Conservation (phyloP, 2,329 filamentous ascomycete species). For the Penicillium sp. region DNA sequence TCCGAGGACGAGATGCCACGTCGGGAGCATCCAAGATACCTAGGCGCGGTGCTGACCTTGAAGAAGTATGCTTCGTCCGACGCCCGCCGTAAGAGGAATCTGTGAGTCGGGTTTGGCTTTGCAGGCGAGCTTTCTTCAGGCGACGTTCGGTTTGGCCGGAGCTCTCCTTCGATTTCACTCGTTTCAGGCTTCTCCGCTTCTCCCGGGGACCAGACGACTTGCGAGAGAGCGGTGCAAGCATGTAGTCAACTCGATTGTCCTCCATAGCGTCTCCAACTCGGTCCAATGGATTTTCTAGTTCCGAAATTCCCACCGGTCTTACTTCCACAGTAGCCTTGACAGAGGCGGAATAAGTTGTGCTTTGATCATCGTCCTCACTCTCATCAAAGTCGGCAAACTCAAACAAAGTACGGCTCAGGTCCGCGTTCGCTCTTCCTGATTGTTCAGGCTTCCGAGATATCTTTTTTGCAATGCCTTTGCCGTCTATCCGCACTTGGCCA, state of each 20-base stretch:
- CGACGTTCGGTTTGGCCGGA: constrained; percentile 6
- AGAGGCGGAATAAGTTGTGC: constrained; percentile 1
- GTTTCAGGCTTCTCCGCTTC: constrained; percentile 18
- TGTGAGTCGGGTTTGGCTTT: constrained; percentile 41
- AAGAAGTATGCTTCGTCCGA: constrained; percentile 26
- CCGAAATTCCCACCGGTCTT: constrained; percentile 19
- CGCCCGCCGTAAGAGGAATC: constrained; percentile 32
- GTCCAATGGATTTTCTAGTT: constrained; percentile 26
- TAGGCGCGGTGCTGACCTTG: constrained; percentile 30
- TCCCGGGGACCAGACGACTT: constrained; percentile 13
- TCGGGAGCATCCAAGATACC: constrained; percentile 57
- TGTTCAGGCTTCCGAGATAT: constrained; percentile 29
- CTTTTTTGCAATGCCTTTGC: constrained; percentile 39
- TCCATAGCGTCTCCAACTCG: constrained; percentile 41
- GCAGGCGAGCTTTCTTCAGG: constrained; percentile 28
- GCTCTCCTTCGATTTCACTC: constrained; percentile 20
- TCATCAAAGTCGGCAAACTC: constrained; percentile 37
- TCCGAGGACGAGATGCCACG: constrained; percentile 29
- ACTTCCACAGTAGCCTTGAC: constrained; percentile 14
- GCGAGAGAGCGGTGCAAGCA: constrained; percentile 37
- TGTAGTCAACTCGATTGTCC: constrained; percentile 47
- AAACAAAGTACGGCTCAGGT: constrained; percentile 24
- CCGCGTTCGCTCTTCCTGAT: constrained; percentile 15
- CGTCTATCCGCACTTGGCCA: constrained; percentile 24
- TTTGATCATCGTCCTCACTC: constrained; percentile 13